A percentile compares a stretch with the other conserved stretches of the same genome.
Evolutionary conservation across 164 flowering plant species (phyloP).

Genomic region (Berberis vulgaris): DNA sequence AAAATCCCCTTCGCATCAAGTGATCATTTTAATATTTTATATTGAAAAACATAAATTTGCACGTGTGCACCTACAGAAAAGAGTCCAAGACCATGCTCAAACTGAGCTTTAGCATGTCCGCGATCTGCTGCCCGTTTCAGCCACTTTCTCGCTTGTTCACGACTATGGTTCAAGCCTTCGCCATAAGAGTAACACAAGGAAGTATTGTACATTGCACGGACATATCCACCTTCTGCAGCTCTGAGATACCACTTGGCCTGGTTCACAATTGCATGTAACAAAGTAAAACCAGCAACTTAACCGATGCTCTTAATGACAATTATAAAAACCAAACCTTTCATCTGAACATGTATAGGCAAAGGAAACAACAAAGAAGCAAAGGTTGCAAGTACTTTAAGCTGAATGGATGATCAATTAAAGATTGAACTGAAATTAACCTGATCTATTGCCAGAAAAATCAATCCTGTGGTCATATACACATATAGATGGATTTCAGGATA

Average conservation of each 20-base stretch:
- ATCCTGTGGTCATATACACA: neutral
- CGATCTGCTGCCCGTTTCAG: slow-evolving; percentile 89
- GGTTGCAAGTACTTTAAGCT: neutral
- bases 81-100: slow-evolving; percentile 74
- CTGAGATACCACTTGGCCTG: slow-evolving; percentile 82
- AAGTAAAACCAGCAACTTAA: neutral
- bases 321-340: no score
- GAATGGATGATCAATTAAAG: no score
- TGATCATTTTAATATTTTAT: no score
- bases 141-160: slow-evolving; percentile 66
- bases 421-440: no score
- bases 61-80: slow-evolving; percentile 48
- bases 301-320: no score
- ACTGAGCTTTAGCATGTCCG: slow-evolving; percentile 90
- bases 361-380: neutral
- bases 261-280: slow-evolving; percentile 9
- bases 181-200: slow-evolving; percentile 74
- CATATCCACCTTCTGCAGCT: slow-evolving; percentile 95
- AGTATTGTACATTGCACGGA: slow-evolving; percentile 89
- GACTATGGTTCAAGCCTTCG: slow-evolving; percentile 56
- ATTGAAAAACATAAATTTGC: neutral
- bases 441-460: no score
- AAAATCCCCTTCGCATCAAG: neutral
- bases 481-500: slow-evolving; percentile 4
- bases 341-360: no score